These are phyloP conservation scores for Zea luxurians DNA, from an alignment of 176 grass and related monocot genomes.

Conservation along the genomic window DNA sequence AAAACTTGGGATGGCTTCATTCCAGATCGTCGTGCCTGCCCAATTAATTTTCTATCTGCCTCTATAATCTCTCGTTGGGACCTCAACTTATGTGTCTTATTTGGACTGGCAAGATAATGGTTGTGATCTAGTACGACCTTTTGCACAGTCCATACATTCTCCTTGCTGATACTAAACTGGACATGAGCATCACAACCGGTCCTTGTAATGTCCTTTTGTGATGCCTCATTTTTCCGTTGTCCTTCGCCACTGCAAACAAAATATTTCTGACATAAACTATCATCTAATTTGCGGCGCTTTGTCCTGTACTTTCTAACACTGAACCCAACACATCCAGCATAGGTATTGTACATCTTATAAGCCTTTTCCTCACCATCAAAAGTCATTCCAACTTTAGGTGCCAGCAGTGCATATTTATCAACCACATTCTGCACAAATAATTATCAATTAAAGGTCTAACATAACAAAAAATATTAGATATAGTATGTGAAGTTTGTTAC, in stretches of 20 bases:
- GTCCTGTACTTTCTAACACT: conserved; percentile 14
- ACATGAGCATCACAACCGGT: no score
- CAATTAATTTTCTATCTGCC: conserved; percentile 3
- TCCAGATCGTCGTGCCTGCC: conserved; percentile 12
- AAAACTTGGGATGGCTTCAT: conserved; percentile 4
- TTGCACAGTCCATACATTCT: no score
- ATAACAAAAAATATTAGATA: no score
- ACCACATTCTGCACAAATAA: no score
- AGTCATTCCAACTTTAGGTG: neutral
- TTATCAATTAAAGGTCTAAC: no score
- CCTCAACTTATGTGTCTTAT: neutral
- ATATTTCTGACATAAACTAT: conserved; percentile 22
- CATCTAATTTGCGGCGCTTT: neutral
- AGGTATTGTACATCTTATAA: conserved; percentile 18
- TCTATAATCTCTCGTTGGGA: neutral
- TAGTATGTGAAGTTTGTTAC: no score
- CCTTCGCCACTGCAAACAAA: conserved; percentile 36
- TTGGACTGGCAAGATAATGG: no score
- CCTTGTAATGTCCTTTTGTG: no score
- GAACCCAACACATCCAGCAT: conserved; percentile 30
- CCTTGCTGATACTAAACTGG: no score
- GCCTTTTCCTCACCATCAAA: conserved; percentile 20
- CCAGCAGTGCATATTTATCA: no score
- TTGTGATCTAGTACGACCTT: no score
- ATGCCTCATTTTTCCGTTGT: neutral